Evolutionary conservation across 257 asterid species (phyloP).

Genomic region (Jacaranda mimosifolia): DNA sequence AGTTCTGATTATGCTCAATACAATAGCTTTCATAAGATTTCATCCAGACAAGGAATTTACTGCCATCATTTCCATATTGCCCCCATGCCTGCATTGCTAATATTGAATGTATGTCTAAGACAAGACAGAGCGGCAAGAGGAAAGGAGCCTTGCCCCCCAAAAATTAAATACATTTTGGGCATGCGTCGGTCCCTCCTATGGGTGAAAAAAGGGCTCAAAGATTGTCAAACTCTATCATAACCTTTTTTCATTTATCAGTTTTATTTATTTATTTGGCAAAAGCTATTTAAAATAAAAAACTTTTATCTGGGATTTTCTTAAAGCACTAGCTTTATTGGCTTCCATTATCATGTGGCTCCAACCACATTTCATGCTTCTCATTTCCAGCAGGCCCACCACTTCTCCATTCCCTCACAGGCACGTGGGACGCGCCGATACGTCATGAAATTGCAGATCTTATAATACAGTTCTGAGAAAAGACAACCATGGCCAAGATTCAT

Average conservation of each 20-base stretch:
- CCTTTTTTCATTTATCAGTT: background rate
- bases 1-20: too few relatives aligned
- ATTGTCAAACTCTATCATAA: conserved; percentile 27
- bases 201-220: conserved; percentile 3
- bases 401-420: conserved; percentile 10
- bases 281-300: background rate
- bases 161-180: conserved; percentile 13
- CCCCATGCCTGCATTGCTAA: conserved; percentile 23
- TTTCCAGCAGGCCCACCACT: conserved; percentile 43
- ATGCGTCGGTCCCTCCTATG: background rate
- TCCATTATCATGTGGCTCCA: conserved; percentile 33
- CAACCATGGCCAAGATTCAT: background rate
- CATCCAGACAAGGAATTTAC: background rate
- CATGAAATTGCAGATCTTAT: conserved; percentile 1
- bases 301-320: conserved; percentile 26
- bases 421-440: too few relatives aligned
- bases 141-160: conserved; percentile 27
- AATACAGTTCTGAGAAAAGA: background rate
- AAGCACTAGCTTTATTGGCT: conserved; percentile 35
- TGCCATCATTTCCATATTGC: conserved; percentile 9
- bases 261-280: background rate
- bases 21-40: background rate
- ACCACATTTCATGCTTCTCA: conserved; percentile 45
- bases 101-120: conserved; percentile 25
- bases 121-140: conserved; percentile 28